Conservation (phyloP, 768 basidiomycete species). For the Mycena capillaripes region DNA sequence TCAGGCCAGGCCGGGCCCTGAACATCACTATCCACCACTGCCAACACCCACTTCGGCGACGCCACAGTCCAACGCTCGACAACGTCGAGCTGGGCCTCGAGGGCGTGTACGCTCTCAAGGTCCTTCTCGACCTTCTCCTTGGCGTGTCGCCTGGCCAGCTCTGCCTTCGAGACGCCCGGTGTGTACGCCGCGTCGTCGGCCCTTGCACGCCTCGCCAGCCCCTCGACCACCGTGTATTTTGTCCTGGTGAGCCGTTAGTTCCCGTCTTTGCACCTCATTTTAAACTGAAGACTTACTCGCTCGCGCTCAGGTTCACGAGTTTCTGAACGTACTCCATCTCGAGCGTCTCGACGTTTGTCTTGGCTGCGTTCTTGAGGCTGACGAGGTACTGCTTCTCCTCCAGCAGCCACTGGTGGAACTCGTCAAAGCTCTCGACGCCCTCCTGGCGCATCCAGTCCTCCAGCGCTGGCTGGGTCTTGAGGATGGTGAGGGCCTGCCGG, state of each 20-base stretch:
- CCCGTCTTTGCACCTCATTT: not conserved
- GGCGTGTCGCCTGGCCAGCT: slow-evolving; percentile 22
- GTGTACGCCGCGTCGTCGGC: slow-evolving; percentile 2
- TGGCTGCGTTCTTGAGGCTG: not conserved
- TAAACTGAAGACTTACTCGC: not conserved
- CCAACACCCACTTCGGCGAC: slow-evolving; percentile 29
- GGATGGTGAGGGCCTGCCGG: slow-evolving; percentile 23
- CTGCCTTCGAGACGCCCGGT: not conserved
- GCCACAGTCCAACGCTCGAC: slow-evolving; percentile 24
- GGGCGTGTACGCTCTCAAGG: slow-evolving; percentile 17
- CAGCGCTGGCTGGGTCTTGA: slow-evolving; percentile 21
- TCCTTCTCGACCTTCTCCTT: slow-evolving; percentile 27
- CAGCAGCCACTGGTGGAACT: slow-evolving; percentile 23
- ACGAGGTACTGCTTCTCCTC: slow-evolving; percentile 4
- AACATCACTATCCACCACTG: too few species aligned
- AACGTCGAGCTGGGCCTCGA: slow-evolving; percentile 33
- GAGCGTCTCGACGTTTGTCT: not conserved
- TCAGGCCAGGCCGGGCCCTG: too few species aligned
- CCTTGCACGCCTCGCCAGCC: not conserved
- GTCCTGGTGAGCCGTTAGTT: not conserved
- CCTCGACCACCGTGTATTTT: not conserved
- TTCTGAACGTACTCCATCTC: slow-evolving; percentile 15
- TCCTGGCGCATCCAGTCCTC: slow-evolving; percentile 16
- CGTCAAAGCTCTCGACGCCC: not conserved
- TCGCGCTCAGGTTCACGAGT: not conserved